Evolutionary conservation across 2,329 filamentous ascomycete genomes (phyloP), one percentile per base, ranked within the genome.

Genomic region (Ceratocystis albifundus): DNA sequence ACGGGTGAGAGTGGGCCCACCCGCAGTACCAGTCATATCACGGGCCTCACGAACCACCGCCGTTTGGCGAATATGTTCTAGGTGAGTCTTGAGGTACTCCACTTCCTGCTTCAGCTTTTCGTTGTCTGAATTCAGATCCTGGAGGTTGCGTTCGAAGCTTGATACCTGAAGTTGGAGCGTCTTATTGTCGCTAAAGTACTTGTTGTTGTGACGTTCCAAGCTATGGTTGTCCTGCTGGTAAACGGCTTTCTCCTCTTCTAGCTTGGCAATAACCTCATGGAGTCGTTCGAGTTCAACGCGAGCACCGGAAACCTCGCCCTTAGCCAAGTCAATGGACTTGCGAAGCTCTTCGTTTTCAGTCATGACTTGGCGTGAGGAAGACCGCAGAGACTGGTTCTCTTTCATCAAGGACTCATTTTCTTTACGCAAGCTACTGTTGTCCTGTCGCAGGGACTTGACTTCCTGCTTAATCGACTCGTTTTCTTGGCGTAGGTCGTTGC

Each of bases 131-230:
- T 79, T 76, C n/a, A 81, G 71, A 44, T 77, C 75, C 25, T 76
- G 76, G 32, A 78, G 72, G 65, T 76, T 78, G 61, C 77, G 77
- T 70, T 79, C 78, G 67, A 79, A 81, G 64, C 74, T 74, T 28
- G 77, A 75, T 69, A 81, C 82, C 70, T 83, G 78, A 17, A 76
- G 75, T 20, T 74, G 74, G 4, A 81, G 74, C 46, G 76, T 73
- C 73, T 80, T 80, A 74, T 80, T 82, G 70, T 82, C 80, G 66
- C 75, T 78, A 69, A 80, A 82, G 70, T 82, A 82, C 68, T 78
- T 79, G 62, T 83, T 80, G 67, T 83, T 83, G 71, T 82, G 79
- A 46, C 78, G 79, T 64, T 81, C 80, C 25, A 83, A 76, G 69
- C 78, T 80, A 44, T 77, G 74, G 68, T 82, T 81, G 70, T 83